Evolutionary conservation across 768 basidiomycete species (phyloP).

Genomic region (Trametes gibbosa): DNA sequence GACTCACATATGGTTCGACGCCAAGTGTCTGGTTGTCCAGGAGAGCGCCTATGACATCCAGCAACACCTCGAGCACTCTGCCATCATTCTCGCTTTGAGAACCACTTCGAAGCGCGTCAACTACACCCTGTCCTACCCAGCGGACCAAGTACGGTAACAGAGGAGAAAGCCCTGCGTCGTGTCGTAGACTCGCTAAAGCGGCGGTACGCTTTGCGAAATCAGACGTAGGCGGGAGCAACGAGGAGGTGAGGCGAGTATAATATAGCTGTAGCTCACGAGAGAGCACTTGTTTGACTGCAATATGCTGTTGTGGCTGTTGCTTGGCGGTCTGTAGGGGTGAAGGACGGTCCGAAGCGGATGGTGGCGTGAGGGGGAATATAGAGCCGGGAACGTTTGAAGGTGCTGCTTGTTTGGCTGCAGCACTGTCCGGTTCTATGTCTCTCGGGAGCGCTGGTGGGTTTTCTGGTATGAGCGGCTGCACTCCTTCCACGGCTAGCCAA

Average conservation of each 20-base stretch:
- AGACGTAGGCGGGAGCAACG: slow-evolving; percentile 64
- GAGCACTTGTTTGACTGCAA: slow-evolving; percentile 87
- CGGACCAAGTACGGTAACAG: slow-evolving; percentile 91
- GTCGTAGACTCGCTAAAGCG: slow-evolving; percentile 83
- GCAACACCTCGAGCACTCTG: slow-evolving; percentile 69
- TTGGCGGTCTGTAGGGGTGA: slow-evolving; percentile 29
- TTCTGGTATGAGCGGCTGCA: slow-evolving; percentile 94
- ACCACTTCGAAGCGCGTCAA: slow-evolving; percentile 51
- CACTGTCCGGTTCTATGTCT: slow-evolving; percentile 41
- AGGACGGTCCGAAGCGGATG: slow-evolving; percentile 29
- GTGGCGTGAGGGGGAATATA: slow-evolving; percentile 29
- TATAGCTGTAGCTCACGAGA: slow-evolving; percentile 94
- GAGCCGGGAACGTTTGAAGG: slow-evolving; percentile 24
- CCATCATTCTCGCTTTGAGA: slow-evolving; percentile 63
- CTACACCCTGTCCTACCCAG: slow-evolving; percentile 91
- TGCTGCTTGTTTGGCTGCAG: slow-evolving; percentile 20
- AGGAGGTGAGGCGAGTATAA: slow-evolving; percentile 85
- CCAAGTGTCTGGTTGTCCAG: slow-evolving; percentile 87
- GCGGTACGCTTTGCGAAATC: slow-evolving; percentile 79
- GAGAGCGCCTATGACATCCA: slow-evolving; percentile 83
- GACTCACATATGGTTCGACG: slow-evolving; percentile 91
- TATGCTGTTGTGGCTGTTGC: slow-evolving; percentile 60
- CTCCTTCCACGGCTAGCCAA: slow-evolving; percentile 97
- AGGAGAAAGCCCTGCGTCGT: slow-evolving; percentile 89
- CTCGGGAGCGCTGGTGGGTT: slow-evolving; percentile 84